phyloP scores from a whole-genome alignment of 352 stramenopile species.

The Pythium biforme region DNA sequence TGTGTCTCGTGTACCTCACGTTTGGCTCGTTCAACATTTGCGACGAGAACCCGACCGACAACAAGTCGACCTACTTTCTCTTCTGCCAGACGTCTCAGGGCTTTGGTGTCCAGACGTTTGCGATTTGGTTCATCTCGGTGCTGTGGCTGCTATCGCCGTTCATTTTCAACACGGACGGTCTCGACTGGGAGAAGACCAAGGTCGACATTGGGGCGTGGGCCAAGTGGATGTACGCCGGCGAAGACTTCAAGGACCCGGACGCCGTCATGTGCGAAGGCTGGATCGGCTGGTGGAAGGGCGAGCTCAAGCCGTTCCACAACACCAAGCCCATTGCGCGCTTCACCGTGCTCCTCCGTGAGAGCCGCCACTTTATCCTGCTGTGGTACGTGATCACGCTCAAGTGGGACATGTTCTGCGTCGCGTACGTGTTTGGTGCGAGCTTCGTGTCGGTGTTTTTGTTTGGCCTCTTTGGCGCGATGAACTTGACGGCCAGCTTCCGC shows the following conservation, averaged over 20 bases:
- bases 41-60: slow-evolving; percentile 44
- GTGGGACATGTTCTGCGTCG: slow-evolving; percentile 52
- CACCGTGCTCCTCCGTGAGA: slow-evolving; percentile 75
- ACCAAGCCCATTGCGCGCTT: slow-evolving; percentile 64
- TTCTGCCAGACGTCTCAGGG: slow-evolving; percentile 65
- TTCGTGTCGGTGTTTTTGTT: slow-evolving; percentile 58
- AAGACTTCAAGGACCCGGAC: slow-evolving; percentile 66
- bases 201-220: slow-evolving; percentile 84
- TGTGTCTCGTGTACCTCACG: slow-evolving; percentile 83
- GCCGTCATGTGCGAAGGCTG: slow-evolving; percentile 64
- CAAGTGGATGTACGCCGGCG: slow-evolving; percentile 79
- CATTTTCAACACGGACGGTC: slow-evolving; percentile 88
- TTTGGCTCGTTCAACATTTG: slow-evolving; percentile 83
- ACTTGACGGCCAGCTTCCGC: slow-evolving; percentile 27
- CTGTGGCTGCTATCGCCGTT: slow-evolving; percentile 86
- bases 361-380: slow-evolving; percentile 79
- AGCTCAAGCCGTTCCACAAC: slow-evolving; percentile 73
- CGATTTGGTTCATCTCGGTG: slow-evolving; percentile 74
- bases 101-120: slow-evolving; percentile 80
- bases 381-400: slow-evolving; percentile 82
- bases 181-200: slow-evolving; percentile 82
- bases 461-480: slow-evolving; percentile 48
- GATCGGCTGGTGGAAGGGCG: slow-evolving; percentile 84
- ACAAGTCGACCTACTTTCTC: slow-evolving; percentile 61
- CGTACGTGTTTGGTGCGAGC: slow-evolving; percentile 52